A percentile compares a stretch with the other conserved stretches of the same genome.
Evolutionary conservation across 202 grass and related monocot genomes (phyloP).

Genomic region (Musa balbisiana): DNA sequence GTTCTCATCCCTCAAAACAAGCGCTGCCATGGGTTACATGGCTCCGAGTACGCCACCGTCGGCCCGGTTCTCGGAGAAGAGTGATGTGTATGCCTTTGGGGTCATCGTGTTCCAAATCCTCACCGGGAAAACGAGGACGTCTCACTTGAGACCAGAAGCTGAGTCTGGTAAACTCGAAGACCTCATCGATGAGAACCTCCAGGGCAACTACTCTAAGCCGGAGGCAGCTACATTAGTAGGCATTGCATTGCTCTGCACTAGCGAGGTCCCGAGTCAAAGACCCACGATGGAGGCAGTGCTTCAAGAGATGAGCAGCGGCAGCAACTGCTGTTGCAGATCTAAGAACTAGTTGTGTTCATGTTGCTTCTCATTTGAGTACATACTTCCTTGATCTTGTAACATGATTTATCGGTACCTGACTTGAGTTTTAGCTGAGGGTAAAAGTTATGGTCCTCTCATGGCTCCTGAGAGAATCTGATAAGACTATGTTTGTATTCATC

Average conservation of each 20-base stretch:
- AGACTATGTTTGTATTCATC: too few species aligned
- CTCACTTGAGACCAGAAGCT: constrained; percentile 22
- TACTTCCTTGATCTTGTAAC: background rate
- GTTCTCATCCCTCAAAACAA: constrained; percentile 78
- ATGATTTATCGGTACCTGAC: background rate
- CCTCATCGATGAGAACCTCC: constrained; percentile 58
- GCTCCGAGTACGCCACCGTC: constrained; percentile 72
- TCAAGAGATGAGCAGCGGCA: constrained; percentile 20
- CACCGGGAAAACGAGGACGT: constrained; percentile 46
- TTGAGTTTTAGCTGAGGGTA: background rate
- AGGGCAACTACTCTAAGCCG: constrained; percentile 40
- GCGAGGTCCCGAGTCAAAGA: constrained; percentile 50
- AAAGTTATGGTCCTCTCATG: background rate
- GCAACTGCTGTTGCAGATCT: background rate
- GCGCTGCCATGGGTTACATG: constrained; percentile 98
- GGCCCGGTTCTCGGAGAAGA: constrained; percentile 80
- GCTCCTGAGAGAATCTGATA: background rate
- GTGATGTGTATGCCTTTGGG: constrained; percentile 80
- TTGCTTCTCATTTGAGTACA: background rate
- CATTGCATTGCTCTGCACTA: constrained; percentile 45
- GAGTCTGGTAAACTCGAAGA: constrained; percentile 33
- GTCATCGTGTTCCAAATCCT: constrained; percentile 72
- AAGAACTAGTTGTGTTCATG: background rate
- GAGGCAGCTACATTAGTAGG: constrained; percentile 51
- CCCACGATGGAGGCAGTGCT: constrained; percentile 56